Conservation (phyloP, 345 rosid species). For the Heritiera fomes region DNA sequence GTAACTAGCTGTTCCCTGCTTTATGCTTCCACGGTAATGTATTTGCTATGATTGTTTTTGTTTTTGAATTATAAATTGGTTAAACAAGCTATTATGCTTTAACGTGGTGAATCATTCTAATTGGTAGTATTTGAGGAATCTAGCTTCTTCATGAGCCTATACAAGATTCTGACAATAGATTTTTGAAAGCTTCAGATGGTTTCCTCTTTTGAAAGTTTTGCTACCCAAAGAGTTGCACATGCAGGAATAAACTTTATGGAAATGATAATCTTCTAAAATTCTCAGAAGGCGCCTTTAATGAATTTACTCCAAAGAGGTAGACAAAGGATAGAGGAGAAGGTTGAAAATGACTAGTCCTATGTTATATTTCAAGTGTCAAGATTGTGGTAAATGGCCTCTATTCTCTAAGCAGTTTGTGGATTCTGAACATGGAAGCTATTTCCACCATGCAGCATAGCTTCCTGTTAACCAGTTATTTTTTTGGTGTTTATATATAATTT, state of each 20-base stretch:
- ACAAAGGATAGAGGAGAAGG: not conserved
- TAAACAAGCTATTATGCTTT: not conserved
- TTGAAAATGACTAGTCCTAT: not conserved
- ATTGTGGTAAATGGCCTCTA: not conserved
- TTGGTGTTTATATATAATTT: slow-evolving; percentile 4
- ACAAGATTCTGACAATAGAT: not conserved
- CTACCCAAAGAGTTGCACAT: not conserved
- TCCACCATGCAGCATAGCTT: not conserved
- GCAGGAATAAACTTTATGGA: not conserved
- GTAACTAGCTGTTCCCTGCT: slow-evolving; percentile 34
- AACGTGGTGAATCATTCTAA: not conserved
- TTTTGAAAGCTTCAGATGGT: not conserved
- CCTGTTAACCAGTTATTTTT: not conserved
- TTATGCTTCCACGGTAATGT: not conserved
- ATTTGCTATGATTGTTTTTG: not conserved
- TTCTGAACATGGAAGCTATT: not conserved
- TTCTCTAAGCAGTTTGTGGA: not conserved
- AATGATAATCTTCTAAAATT: not conserved
- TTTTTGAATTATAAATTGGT: not conserved
- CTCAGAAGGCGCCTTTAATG: not conserved
- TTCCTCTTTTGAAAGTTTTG: not conserved
- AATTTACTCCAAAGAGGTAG: not conserved
- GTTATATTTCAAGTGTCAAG: slow-evolving; percentile 1
- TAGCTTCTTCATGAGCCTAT: not conserved
- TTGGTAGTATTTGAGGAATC: not conserved